Base-by-base conservation (phyloP, 495 filamentous ascomycete species). In the Penicillium antarcticum region DNA sequence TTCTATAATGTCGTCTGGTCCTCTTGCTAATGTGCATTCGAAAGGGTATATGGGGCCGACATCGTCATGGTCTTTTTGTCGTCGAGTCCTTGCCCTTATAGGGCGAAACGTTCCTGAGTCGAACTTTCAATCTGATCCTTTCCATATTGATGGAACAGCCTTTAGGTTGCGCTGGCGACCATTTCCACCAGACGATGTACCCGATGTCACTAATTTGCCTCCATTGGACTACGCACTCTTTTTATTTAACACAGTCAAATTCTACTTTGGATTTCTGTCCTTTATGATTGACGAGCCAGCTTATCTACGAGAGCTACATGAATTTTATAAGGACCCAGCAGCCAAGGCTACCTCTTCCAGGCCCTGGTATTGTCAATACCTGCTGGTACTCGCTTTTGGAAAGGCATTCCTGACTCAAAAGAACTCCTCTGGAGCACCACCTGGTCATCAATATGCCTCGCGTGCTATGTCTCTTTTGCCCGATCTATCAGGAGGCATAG, bases 311-410 rank as follows among this genome's bases (percentile, higher is more conserved):
- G 48, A 69, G 32, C 54, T 73, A 13, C 52, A 63, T 42, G 65
- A 69, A 23, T 66, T 71, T 13, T 68, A 73, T 37, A 53, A 53
- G 29, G 33, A 61, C 18, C 59, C 67, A 21, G 33, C 48, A 11
- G 52, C 51, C 1, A 69, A 63, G 26, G 63, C 56, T 6, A 42
- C 58, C 4, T 57, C 58, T 4, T 56, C 63, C 1, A 61, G 66
- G 37, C 54, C 68, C 32, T 73, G 68, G 70, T 70, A 65, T 43
- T 58, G 63, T 17, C 68, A 73, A 42, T 72, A 69, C 41, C 62
- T 73, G 24, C 61, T 73, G 24, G 65, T 73, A 14, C 63, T 73
- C 10, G 70, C 70, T 2, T 70, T 73, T 53, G 70, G 70, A 11
- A 73, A 73, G 41, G 69, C 67, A 11, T 73, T 73, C 21, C 44